These are phyloP conservation scores for Mycena latifolia DNA, from an alignment of 768 basidiomycete genomes.

Conservation along the genomic window DNA sequence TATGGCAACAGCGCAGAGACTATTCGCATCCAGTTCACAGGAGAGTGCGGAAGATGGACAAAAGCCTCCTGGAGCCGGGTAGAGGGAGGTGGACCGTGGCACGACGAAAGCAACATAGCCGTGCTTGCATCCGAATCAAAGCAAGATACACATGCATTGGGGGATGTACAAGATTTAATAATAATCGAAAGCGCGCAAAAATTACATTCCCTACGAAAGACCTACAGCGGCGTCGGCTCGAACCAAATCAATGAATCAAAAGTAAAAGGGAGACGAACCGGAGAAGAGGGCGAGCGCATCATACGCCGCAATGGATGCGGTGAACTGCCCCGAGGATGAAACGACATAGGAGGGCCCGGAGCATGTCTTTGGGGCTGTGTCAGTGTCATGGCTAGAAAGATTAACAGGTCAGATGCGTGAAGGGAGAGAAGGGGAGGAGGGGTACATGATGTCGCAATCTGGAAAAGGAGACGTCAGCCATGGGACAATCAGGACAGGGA, in stretches of 20 bases:
- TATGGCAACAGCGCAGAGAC: constrained; percentile 73
- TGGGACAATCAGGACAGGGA: constrained; percentile 12
- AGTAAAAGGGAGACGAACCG: constrained; percentile 15
- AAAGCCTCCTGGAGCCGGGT: constrained; percentile 8
- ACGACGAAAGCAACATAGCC: neutral
- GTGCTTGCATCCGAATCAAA: constrained; percentile 12
- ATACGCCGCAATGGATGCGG: constrained; percentile 25
- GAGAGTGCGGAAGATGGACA: constrained; percentile 7
- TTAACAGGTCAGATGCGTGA: constrained; percentile 8
- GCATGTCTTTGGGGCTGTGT: constrained; percentile 22
- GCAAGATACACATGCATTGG: constrained; percentile 15
- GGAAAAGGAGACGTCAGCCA: constrained; percentile 8
- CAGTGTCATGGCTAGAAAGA: constrained; percentile 24
- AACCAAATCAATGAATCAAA: constrained; percentile 18
- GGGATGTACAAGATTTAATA: constrained; percentile 21
- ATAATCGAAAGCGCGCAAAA: constrained; percentile 7
- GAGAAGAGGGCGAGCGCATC: constrained; percentile 30
- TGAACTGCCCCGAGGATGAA: constrained; percentile 23
- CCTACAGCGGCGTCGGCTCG: constrained; percentile 17
- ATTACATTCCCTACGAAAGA: constrained; percentile 17
- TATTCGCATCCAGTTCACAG: constrained; percentile 1
- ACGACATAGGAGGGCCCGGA: constrained; percentile 26
- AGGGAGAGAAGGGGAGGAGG: constrained; percentile 4
- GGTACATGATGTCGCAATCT: constrained; percentile 31
- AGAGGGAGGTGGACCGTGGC: neutral